phyloP scores from a whole-genome alignment of 352 stramenopile genomes.

The Globisporangium abappressorium region DNA sequence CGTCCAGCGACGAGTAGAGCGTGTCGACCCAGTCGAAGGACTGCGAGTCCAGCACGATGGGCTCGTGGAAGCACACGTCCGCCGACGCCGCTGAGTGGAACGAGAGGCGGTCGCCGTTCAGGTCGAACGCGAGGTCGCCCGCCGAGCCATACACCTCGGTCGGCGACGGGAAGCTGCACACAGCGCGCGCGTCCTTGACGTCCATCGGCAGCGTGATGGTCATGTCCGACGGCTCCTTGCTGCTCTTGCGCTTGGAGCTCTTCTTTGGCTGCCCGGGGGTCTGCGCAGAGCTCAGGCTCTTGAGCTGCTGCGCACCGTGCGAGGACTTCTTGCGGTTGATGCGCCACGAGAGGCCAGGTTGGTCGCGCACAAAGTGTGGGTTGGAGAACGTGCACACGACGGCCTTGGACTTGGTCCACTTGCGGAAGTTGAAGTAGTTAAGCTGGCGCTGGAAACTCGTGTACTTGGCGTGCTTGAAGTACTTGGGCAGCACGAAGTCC shows the following conservation, averaged over 20 bases:
- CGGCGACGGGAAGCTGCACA: constrained; percentile 34
- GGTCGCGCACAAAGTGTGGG: constrained; percentile 53
- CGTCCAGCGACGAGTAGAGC: constrained; percentile 47
- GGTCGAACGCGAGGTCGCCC: constrained; percentile 25
- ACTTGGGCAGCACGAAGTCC: constrained; percentile 74
- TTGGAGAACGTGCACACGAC: constrained; percentile 72
- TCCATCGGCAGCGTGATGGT: constrained; percentile 34
- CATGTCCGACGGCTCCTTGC: constrained; percentile 18
- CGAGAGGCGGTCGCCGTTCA: not conserved
- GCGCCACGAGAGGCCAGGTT: constrained; percentile 48
- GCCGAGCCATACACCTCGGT: constrained; percentile 32
- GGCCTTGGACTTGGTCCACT: constrained; percentile 82
- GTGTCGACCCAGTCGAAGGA: constrained; percentile 53
- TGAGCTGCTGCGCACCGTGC: constrained; percentile 9
- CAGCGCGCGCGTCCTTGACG: constrained; percentile 1
- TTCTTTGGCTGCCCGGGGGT: not conserved
- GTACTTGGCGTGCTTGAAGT: constrained; percentile 92
- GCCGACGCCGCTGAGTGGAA: not conserved
- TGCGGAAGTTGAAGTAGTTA: constrained; percentile 91
- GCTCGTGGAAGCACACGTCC: constrained; percentile 7
- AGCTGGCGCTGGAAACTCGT: constrained; percentile 90
- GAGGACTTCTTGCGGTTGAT: constrained; percentile 65
- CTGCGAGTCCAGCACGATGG: constrained; percentile 25
- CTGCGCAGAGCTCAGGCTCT: not conserved
- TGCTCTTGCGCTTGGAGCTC: constrained; percentile 1